A percentile compares a stretch with the other conserved stretches of the same genome.
Conservation (phyloP, 768 basidiomycete species). For the Lactarius vividus region DNA sequence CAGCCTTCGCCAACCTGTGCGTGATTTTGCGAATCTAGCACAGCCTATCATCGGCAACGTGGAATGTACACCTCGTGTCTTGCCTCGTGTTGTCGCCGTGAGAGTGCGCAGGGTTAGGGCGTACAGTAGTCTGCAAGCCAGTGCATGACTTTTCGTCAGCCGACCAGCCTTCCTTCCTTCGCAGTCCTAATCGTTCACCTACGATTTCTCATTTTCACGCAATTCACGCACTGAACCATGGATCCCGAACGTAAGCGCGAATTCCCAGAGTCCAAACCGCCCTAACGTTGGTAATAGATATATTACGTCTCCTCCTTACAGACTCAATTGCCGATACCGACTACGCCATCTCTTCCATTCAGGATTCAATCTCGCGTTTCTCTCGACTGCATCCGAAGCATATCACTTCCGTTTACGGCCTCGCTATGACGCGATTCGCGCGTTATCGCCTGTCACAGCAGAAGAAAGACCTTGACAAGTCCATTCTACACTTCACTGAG, state of each 20-base stretch:
- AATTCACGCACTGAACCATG: too few relatives aligned
- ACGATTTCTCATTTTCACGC: neutral
- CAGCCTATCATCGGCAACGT: too few relatives aligned
- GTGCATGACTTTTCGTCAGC: too few relatives aligned
- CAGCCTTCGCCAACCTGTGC: too few relatives aligned
- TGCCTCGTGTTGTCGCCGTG: too few relatives aligned
- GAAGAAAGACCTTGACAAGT: neutral
- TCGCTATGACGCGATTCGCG: neutral
- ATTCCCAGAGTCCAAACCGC: too few relatives aligned
- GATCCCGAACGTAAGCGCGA: too few relatives aligned
- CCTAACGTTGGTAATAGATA: too few relatives aligned
- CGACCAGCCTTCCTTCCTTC: neutral
- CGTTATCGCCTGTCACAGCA: neutral
- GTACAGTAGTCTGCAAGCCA: too few relatives aligned
- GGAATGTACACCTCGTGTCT: too few relatives aligned
- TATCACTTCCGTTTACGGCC: neutral
- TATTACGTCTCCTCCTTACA: neutral
- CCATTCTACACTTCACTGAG: neutral
- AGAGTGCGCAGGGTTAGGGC: too few relatives aligned
- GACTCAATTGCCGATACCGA: neutral
- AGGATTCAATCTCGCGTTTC: neutral
- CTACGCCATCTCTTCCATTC: neutral
- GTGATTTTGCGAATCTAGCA: too few relatives aligned
- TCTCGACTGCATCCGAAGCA: neutral
- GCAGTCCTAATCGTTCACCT: neutral